Evolutionary conservation across 805 yeast species (phyloP).

Genomic region (Kuraishia piskuri): DNA sequence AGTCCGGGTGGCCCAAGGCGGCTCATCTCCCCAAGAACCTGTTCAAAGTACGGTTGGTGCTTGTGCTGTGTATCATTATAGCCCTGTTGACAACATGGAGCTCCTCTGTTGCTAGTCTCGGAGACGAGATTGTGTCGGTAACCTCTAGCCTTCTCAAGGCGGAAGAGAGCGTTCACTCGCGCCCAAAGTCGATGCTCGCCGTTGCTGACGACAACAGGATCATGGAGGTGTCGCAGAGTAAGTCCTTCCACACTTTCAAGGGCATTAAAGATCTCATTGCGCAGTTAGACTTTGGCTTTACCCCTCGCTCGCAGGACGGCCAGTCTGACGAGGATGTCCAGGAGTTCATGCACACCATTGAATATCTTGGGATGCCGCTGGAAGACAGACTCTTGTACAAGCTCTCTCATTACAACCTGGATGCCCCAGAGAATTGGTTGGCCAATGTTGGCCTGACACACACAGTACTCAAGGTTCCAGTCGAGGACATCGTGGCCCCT

Average conservation of each 20-base stretch:
- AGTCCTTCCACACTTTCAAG: neutral
- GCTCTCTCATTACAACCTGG: neutral
- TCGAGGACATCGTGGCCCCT: neutral
- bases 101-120: neutral
- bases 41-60: neutral
- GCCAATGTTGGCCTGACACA: neutral
- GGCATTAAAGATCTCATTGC: neutral
- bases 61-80: neutral
- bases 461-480: slow-evolving; percentile 1
- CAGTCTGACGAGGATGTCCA: neutral
- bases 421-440: slow-evolving; percentile 2
- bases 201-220: neutral
- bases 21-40: neutral
- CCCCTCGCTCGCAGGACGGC: neutral
- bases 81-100: neutral
- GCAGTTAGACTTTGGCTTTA: neutral
- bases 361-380: neutral
- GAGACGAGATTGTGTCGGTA: neutral
- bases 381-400: neutral
- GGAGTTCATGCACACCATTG: neutral
- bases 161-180: neutral
- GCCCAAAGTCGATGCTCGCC: neutral
- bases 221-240: neutral
- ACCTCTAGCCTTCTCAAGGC: neutral
- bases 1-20: neutral